These are phyloP conservation scores for Gelatoporia subvermispora DNA, from an alignment of 768 basidiomycete species.

Conservation along the genomic window DNA sequence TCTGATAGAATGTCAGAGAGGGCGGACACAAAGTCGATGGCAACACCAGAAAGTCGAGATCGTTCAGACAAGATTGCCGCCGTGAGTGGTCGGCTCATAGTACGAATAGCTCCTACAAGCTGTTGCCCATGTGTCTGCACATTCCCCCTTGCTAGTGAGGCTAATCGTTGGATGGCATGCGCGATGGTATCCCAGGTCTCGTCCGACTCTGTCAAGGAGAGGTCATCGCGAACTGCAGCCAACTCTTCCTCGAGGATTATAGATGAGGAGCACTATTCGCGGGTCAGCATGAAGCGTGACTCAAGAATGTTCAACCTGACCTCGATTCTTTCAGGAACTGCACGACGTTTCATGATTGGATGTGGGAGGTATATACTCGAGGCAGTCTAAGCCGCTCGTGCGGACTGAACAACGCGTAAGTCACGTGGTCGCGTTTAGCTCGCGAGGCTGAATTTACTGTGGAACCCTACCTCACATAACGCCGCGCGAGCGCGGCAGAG, in stretches of 20 bases:
- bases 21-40: conserved; percentile 55
- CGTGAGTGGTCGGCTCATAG: conserved; percentile 48
- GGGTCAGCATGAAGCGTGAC: background rate
- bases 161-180: conserved; percentile 42
- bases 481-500: too few relatives aligned
- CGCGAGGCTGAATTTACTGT: too few relatives aligned
- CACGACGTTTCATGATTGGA: too few relatives aligned
- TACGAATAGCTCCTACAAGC: conserved; percentile 46
- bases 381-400: too few relatives aligned
- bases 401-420: too few relatives aligned
- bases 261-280: conserved; percentile 28
- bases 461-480: too few relatives aligned
- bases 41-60: conserved; percentile 61
- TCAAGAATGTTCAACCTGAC: too few relatives aligned
- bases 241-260: conserved; percentile 34
- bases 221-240: conserved; percentile 35
- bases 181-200: conserved; percentile 75
- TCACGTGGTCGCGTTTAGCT: too few relatives aligned
- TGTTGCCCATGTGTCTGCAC: conserved; percentile 48
- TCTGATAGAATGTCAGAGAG: conserved; percentile 52
- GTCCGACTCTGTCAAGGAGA: conserved; percentile 60
- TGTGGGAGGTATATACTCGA: too few relatives aligned
- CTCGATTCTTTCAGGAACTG: too few relatives aligned
- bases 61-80: conserved; percentile 69
- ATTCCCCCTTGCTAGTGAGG: conserved; percentile 45